Percentiles rank a stretch among this genome's conserved stretches.
Evolutionary conservation across 2,329 filamentous ascomycete genomes (phyloP).

Genomic region (Aspergillus sojae): DNA sequence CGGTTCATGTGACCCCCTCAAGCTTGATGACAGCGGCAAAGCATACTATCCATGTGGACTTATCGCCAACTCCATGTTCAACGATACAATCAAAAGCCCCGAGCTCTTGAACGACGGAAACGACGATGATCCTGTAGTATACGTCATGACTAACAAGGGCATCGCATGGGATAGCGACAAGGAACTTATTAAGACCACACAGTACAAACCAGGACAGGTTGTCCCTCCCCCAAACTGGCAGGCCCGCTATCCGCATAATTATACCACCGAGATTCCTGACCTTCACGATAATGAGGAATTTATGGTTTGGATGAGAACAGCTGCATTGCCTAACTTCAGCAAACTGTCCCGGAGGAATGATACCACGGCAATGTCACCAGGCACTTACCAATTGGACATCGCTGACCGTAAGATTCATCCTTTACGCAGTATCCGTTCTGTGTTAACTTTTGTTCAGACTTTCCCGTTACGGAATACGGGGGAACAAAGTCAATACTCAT

Average conservation of each 20-base stretch:
- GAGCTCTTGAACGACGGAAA: conserved; percentile 56
- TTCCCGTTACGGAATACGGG: conserved; percentile 75
- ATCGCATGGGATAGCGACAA: conserved; percentile 89
- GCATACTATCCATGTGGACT: conserved; percentile 93
- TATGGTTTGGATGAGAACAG: conserved; percentile 98
- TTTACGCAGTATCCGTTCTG: not conserved
- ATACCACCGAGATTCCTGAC: conserved; percentile 70
- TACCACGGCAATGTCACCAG: conserved; percentile 64
- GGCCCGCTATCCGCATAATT: conserved; percentile 68
- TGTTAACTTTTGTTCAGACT: conserved; percentile 60
- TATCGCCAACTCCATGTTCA: conserved; percentile 96
- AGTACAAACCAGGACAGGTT: conserved; percentile 68
- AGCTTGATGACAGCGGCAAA: conserved; percentile 57
- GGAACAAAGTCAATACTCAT: conserved; percentile 90
- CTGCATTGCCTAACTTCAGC: conserved; percentile 89
- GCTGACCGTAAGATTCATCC: conserved; percentile 67
- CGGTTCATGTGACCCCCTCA: conserved; percentile 76
- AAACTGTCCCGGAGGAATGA: conserved; percentile 90
- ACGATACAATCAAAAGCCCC: conserved; percentile 79
- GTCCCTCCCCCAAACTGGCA: conserved; percentile 87
- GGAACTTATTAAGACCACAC: conserved; percentile 72
- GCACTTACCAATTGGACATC: conserved; percentile 77
- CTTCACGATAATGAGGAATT: conserved; percentile 78
- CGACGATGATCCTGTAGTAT: conserved; percentile 54
- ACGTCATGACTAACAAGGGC: conserved; percentile 73